Conservation (phyloP, 495 filamentous ascomycete genomes). For the Neurospora pannonica region DNA sequence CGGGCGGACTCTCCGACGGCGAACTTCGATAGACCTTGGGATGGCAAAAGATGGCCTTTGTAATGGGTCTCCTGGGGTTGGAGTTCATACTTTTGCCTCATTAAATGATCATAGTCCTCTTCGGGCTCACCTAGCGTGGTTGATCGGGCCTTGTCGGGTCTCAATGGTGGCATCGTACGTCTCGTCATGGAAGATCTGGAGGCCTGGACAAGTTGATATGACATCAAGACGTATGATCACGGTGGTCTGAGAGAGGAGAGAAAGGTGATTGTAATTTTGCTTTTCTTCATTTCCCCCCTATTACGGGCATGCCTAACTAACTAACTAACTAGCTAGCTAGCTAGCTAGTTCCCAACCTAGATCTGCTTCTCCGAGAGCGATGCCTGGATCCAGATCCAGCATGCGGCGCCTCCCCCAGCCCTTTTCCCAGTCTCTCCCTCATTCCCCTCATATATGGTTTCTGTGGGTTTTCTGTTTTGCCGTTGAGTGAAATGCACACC, state of each 20-base stretch:
- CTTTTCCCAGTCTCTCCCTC: background rate
- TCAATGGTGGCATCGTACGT: background rate
- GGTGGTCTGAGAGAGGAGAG: background rate
- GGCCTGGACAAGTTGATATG: background rate
- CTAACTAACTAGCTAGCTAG: background rate
- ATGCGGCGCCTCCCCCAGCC: background rate
- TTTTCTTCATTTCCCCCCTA: background rate
- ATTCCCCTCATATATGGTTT: background rate
- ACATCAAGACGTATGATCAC: background rate
- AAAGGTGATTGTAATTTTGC: background rate
- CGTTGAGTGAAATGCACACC: background rate
- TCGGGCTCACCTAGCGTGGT: background rate
- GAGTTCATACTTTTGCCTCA: background rate
- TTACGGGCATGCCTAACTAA: background rate
- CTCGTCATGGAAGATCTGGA: background rate
- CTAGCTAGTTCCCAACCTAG: background rate
- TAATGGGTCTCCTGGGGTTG: background rate
- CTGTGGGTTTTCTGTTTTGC: background rate
- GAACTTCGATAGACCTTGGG: background rate
- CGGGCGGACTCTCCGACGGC: background rate
- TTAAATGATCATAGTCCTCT: background rate
- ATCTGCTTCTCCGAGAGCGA: background rate
- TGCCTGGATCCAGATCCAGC: background rate
- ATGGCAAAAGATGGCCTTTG: background rate
- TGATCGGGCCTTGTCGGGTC: background rate